A percentile compares a stretch with the other conserved stretches of the same genome.
phyloP scores from a whole-genome alignment of 148 eudicot genomes.

The Heliosperma pusillum region DNA sequence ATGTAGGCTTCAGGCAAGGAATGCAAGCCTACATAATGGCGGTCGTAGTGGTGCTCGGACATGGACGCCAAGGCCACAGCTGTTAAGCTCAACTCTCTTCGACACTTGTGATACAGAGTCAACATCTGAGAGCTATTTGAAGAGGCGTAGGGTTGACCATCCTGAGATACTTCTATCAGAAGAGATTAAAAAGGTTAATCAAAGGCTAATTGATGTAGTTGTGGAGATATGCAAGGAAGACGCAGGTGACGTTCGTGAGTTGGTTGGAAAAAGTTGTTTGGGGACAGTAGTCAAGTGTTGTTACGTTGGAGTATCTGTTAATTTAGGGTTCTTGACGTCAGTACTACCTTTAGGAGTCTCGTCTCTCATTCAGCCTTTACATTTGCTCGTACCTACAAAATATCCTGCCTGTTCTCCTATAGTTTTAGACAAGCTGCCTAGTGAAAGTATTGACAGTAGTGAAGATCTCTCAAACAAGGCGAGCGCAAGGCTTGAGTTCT shows the following conservation, averaged over 20 bases:
- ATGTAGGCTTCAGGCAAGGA: conserved; percentile 12
- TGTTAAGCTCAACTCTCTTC: not conserved
- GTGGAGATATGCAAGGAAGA: conserved; percentile 20
- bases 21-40: not conserved
- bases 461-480: conserved; percentile 14
- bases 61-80: conserved; percentile 4
- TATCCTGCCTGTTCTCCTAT: conserved; percentile 23
- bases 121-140: not conserved
- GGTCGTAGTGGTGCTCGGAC: not conserved
- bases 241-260: not conserved
- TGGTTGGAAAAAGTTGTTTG: not conserved
- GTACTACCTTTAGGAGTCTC: not conserved
- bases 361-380: conserved; percentile 17
- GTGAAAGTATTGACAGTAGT: not conserved
- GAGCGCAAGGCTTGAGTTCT: not conserved
- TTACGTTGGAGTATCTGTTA: conserved; percentile 19
- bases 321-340: conserved; percentile 5
- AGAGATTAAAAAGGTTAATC: conserved; percentile 20
- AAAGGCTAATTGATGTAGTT: conserved; percentile 16
- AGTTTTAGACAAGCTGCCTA: conserved; percentile 1
- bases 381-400: conserved; percentile 18
- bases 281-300: conserved; percentile 20
- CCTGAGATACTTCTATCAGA: not conserved
- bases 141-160: conserved; percentile 17
- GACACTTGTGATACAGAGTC: conserved; percentile 2